Evolutionary conservation across 306 rosid species (phyloP), one percentile per base, ranked within the genome.

Genomic region (Neltuma alba): DNA sequence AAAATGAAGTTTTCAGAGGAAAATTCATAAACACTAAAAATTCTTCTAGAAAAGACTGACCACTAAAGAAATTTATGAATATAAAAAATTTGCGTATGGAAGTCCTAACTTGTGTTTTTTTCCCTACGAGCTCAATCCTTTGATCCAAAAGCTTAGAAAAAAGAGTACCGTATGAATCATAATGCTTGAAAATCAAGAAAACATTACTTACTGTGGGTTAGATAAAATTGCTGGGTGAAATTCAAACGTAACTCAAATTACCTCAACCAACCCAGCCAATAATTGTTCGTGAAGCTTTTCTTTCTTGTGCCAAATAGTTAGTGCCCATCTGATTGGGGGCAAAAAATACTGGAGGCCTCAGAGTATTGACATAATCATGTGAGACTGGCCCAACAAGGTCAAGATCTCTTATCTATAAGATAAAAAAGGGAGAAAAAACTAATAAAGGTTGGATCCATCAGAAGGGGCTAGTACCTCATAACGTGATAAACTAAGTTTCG

Each of bases 351-450:
- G 18, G 23, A 68, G 37, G 15, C 55, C 55, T n/a, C n/a, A 69
- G 54, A 40, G 70, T 9, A 67, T 23, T 52, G 52, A 12, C 80
- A 40, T 67, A 34, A 61, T 55, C 50, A 60, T 27, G 44, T 76
- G 36, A 61, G 10, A 10, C 65, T 47, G 79, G 80, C 54, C 30
- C 31, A 16, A 74, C 36, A 45, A 66, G 60, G 57, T 44, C 77
- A 69, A 76, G 37, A 34, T 54, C 50, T 65, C 63, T 20, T 13
- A 34, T 2, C 42, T 52, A n/a, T 25, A 38, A 45, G 55, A 27
- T 48, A 70, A n/a, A 60, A 67, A 21, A 37, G 36, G 4, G 36
- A 2, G 36, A 5, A 6, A 37, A 37, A n/a, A n/a, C n/a, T n/a
- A n/a, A n/a, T n/a, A n/a, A n/a, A n/a, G n/a, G n/a, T n/a, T n/a